A percentile compares a stretch with the other conserved stretches of the same genome.
Evolutionary conservation across 352 stramenopile species (phyloP).

Genomic region (Phytophthora ramorum): DNA sequence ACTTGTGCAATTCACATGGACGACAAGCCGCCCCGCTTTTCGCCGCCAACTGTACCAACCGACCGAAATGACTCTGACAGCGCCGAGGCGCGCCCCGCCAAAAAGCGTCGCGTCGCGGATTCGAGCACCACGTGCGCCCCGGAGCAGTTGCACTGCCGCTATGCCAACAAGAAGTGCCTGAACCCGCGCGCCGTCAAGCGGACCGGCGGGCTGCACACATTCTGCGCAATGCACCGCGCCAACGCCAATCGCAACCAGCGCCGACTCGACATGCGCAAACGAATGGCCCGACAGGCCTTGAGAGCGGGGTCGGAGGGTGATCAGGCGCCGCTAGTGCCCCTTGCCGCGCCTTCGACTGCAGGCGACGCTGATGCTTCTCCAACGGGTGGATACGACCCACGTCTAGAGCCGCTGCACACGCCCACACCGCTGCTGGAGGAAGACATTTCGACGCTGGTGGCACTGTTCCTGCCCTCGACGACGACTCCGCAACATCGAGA

Average conservation of each 20-base stretch:
- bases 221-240: conserved; percentile 65
- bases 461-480: conserved; percentile 37
- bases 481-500: not conserved
- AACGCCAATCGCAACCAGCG: conserved; percentile 81
- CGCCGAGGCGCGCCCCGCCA: conserved; percentile 9
- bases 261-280: conserved; percentile 61
- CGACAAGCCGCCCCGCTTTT: conserved; percentile 29
- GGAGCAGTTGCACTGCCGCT: conserved; percentile 58
- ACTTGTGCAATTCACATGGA: conserved; percentile 46
- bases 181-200: conserved; percentile 59
- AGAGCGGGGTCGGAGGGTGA: conserved; percentile 1
- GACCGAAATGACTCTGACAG: conserved; percentile 12
- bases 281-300: conserved; percentile 45
- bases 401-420: conserved; percentile 46
- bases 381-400: conserved; percentile 11
- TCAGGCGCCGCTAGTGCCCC: not conserved
- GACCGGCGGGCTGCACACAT: conserved; percentile 65
- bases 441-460: conserved; percentile 50
- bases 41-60: conserved; percentile 1
- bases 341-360: not conserved
- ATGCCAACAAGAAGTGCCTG: conserved; percentile 71
- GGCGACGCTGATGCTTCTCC: conserved; percentile 1
- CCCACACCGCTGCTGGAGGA: conserved; percentile 50
- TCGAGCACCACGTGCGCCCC: conserved; percentile 44
- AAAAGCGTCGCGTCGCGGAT: conserved; percentile 39